Evolutionary conservation across 2,329 filamentous ascomycete species (phyloP), one percentile per base, ranked within the genome.

Genomic region (Tolypocladium ovalisporum): DNA sequence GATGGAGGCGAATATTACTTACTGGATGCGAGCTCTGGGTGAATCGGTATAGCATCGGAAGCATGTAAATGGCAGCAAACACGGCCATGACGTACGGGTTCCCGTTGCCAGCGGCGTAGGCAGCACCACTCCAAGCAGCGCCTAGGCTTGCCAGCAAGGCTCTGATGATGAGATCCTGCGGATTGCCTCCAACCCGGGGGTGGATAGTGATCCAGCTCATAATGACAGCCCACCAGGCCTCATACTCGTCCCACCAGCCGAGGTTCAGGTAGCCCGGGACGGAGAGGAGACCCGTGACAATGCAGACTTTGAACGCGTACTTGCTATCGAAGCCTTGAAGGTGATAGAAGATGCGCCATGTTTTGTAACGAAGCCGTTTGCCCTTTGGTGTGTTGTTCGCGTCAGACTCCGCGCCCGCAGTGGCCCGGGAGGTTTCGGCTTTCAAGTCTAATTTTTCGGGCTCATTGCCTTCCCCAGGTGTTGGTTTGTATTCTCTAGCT

Each of bases 31-130:
- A 68, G 62, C 79, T 82, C 57, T 79, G 78, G 0, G 79, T 79
- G 59, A 76, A 82, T 34, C 80, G 73, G 59, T 82, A 81, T 13
- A 83, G 69, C 80, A 83, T 83, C 0, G 81, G 82, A n/a, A 80
- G 62, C 78, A 84, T 82, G 62, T 77, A 84, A 7, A 83, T 70
- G 3, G 73, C 71, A 17, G 80, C 76, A 66, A 84, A 83, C 0
- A 74, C 75, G 4, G 76, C 79, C 67, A 82, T 76, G 2, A 83
- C 75, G 62, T 77, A 82, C 0, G 79, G 79, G 62, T 78, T 82
- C 8, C 80, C 80, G 47, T 76, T 62, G 4, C 74, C 75, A 15
- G 78, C 79, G 8, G 73, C 75, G 63, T 77, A 80, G 0, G 79
- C 75, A 42, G 81, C 65, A 10, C 76, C 81, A 7, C 76, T 78